Conservation (phyloP, 768 basidiomycete species). For the Lentinula raphanica region DNA sequence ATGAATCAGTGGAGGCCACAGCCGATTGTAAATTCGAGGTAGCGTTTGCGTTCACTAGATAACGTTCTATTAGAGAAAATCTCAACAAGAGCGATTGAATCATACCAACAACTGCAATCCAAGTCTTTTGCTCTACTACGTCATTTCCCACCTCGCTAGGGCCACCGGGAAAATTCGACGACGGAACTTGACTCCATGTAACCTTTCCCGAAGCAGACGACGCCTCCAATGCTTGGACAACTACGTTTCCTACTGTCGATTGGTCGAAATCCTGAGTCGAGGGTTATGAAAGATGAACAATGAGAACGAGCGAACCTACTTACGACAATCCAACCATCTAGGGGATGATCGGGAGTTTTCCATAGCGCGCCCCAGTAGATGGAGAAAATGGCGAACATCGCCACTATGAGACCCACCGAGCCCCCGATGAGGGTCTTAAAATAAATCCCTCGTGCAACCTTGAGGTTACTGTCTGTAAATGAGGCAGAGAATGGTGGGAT, state of each 20-base stretch:
- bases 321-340: constrained; percentile 50
- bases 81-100: background rate
- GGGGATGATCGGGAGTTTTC: constrained; percentile 31
- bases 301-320: constrained; percentile 7
- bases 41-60: constrained; percentile 27
- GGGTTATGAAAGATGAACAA: background rate
- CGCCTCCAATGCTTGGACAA: constrained; percentile 28
- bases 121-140: constrained; percentile 38
- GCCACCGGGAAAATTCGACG: constrained; percentile 33
- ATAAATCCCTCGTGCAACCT: constrained; percentile 30
- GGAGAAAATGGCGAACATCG: constrained; percentile 41
- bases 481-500: constrained; percentile 6
- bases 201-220: constrained; percentile 22
- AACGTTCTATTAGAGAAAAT: background rate
- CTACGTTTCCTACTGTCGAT: constrained; percentile 33
- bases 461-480: constrained; percentile 3
- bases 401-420: constrained; percentile 25
- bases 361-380: constrained; percentile 58
- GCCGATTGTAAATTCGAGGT: constrained; percentile 22
- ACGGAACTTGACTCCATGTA: constrained; percentile 30
- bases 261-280: constrained; percentile 46
- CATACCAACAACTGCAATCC: constrained; percentile 43
- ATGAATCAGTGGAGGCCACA: constrained; percentile 23
- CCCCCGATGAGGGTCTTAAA: constrained; percentile 33
- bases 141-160: constrained; percentile 29